Evolutionary conservation across 352 stramenopile genomes (phyloP), one percentile per base, ranked within the genome.

Genomic region (Blastocystis sp.): DNA sequence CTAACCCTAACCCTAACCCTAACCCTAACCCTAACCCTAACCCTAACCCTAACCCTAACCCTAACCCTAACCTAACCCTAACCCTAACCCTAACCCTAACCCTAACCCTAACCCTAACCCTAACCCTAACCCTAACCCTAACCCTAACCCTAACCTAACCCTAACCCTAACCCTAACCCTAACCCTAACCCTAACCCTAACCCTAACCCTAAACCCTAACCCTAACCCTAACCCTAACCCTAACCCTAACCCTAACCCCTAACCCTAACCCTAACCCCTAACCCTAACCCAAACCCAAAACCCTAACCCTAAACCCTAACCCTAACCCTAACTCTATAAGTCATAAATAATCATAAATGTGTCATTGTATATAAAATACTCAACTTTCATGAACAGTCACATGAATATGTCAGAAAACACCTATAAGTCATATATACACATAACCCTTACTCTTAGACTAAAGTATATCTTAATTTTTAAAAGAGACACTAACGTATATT

Each of bases 21-120:
- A 55, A 55, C 45, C 45, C 45, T 55, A 55, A 55, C 45, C 45
- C 45, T 55, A 55, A 55, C 45, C 45, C 45, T 55, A 55, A 55
- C 45, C 45, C 45, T 55, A 55, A 55, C 45, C 45, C 45, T 55
- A 55, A 55, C 24, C 45, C 45, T 55, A 55, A n/a, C 24, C 45
- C 45, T n/a, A n/a, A n/a, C n/a, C n/a, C n/a, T n/a, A n/a, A n/a
- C n/a, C n/a, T n/a, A n/a, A n/a, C n/a, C n/a, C 31, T 34, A 55
- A 55, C 24, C 45, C 45, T 55, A 55, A 55, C 45, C 45, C 45
- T 55, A 55, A 55, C 24, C 45, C 45, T 55, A 55, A 55, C 45
- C 45, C 45, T 55, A 55, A 55, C 24, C 45, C 45, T 48, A 49
- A 55, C 24, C 45, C 45, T 48, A 49, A 55, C 24, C 45, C 45